These are phyloP conservation scores for Zygosaccharomyces gambellarensis DNA, from an alignment of 805 yeast species.

Conservation along the genomic window DNA sequence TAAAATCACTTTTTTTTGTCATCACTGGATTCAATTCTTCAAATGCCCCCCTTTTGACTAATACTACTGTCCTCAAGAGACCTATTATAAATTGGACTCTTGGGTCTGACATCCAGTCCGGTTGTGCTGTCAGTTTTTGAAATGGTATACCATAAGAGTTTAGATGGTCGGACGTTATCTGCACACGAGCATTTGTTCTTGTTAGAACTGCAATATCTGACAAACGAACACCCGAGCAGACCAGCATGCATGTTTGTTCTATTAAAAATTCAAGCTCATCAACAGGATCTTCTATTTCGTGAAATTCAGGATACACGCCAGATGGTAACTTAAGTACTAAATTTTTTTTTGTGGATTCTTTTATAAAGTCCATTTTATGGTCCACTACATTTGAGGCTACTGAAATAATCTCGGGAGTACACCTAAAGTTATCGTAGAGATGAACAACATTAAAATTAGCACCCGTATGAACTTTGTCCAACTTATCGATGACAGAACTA, in stretches of 20 bases:
- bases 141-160: conserved; percentile 40
- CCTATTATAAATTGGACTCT: conserved; percentile 41
- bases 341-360: neutral
- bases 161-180: conserved; percentile 37
- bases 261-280: conserved; percentile 24
- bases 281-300: conserved; percentile 10
- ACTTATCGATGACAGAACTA: conserved; percentile 30
- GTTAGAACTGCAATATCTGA: conserved; percentile 49
- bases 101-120: conserved; percentile 47
- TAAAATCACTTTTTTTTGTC: conserved; percentile 26
- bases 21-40: neutral
- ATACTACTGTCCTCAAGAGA: conserved; percentile 38
- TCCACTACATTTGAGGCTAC: conserved; percentile 36
- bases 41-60: conserved; percentile 12
- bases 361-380: neutral
- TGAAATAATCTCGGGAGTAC: conserved; percentile 51
- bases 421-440: conserved; percentile 53
- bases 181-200: conserved; percentile 48
- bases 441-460: conserved; percentile 29
- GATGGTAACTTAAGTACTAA: conserved; percentile 18
- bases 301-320: conserved; percentile 15
- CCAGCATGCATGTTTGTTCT: conserved; percentile 22
- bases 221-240: conserved; percentile 25
- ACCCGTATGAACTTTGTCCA: conserved; percentile 18
- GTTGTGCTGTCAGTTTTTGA: conserved; percentile 42